Base-by-base conservation (phyloP, 208 protist genomes). In the Sergeia podlipaevii region DNA sequence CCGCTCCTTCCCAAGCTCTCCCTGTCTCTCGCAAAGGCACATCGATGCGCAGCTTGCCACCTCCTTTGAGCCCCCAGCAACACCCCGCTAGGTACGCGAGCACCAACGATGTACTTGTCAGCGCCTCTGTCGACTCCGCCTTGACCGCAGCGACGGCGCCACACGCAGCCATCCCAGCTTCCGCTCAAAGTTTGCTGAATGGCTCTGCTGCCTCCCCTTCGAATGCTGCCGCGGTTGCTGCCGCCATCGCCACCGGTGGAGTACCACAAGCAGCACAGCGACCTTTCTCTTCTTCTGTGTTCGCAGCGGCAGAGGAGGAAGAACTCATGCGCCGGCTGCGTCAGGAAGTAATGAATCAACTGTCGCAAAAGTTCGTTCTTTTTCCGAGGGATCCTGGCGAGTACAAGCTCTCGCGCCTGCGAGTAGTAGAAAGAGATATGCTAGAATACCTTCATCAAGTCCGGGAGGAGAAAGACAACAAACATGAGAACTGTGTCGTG, bases 381-480 rank as follows among this genome's bases (percentile, higher is more conserved):
- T 90, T 95, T 33, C 80, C 84, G 4, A 70, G 65, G 13, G 68
- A 89, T 32, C 43, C 70, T 24, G 72, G 49, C 27, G 65, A 65
- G 28, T 75, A 74, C 47, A 90, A 84, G 60, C 63, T 85, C 20
- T 85, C 78, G 11, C 76, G 70, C 27, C 74, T 91, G 18, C 84
- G 84, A 0, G 52, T 83, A 18, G 39, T 74, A 7, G 84, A 95
- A 66, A 71, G 79, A 0, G 88, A 92, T 42, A 80, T 95, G 74
- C 74, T 82, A 41, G 84, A 95, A 51, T 95, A 92, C 60, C 74
- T 95, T 13, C 71, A 91, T 53, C 74, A 88, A 43, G 74, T 95
- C 5, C 84, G 74, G 23, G 72, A 85, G 8, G 77, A 72, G 21
- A 79, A 92, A 27, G 69, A 69, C n/a, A 69, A 54, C 8, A 85